Conservation (phyloP, 768 basidiomycete genomes). For the Strobilomyces dryophilus region DNA sequence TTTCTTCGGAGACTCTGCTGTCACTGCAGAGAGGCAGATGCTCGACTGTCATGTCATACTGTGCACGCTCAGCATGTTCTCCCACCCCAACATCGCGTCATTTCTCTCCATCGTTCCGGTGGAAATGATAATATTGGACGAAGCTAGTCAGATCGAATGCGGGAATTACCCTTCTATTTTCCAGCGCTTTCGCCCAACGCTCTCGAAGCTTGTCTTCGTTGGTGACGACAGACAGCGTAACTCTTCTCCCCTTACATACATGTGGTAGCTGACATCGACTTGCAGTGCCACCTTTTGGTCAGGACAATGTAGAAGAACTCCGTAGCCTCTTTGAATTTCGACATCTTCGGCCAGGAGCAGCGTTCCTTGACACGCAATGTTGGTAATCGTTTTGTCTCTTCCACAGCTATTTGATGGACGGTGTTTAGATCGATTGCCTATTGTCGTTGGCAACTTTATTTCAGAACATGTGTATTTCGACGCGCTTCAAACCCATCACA, state of each 20-base stretch:
- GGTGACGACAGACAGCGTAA: slow-evolving; percentile 38
- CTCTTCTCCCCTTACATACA: not conserved
- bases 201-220: slow-evolving; percentile 36
- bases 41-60: slow-evolving; percentile 34
- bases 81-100: slow-evolving; percentile 16
- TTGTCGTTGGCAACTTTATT: slow-evolving; percentile 64
- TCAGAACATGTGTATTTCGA: slow-evolving; percentile 59
- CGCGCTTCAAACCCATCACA: slow-evolving; percentile 55
- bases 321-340: slow-evolving; percentile 71
- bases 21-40: slow-evolving; percentile 22
- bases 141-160: slow-evolving; percentile 40
- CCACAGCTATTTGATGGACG: not conserved
- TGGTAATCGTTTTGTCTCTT: slow-evolving; percentile 19
- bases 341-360: slow-evolving; percentile 46
- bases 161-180: slow-evolving; percentile 30
- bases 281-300: slow-evolving; percentile 76
- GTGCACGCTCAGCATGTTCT: slow-evolving; percentile 48
- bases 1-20: slow-evolving; percentile 12
- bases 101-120: slow-evolving; percentile 32
- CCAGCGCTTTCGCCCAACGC: slow-evolving; percentile 18
- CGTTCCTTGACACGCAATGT: slow-evolving; percentile 75
- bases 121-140: slow-evolving; percentile 40
- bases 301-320: slow-evolving; percentile 61
- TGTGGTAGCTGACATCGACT: not conserved
- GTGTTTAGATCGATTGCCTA: not conserved